phyloP scores from a whole-genome alignment of 495 filamentous ascomycete genomes.

The Penicillium coffeae region DNA sequence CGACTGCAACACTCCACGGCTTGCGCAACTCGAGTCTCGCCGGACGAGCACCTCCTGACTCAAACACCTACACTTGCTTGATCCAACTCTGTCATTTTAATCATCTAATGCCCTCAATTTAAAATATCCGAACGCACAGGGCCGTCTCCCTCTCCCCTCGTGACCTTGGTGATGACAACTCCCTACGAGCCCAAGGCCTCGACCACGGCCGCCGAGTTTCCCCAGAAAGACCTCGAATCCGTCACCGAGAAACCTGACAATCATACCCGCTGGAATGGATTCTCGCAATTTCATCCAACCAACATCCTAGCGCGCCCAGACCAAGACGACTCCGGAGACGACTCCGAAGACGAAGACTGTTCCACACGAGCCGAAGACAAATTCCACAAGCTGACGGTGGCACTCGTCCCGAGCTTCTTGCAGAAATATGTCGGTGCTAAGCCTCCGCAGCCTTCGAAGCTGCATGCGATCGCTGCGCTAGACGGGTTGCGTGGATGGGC shows the following conservation, averaged over 20 bases:
- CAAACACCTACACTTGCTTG: not conserved
- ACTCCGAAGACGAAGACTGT: slow-evolving; percentile 29
- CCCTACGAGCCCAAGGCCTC: slow-evolving; percentile 11
- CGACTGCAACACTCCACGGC: not conserved
- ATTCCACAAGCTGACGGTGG: slow-evolving; percentile 31
- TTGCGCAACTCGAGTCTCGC: not conserved
- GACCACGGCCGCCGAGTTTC: slow-evolving; percentile 25
- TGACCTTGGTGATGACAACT: slow-evolving; percentile 12
- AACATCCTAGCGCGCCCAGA: slow-evolving; percentile 28
- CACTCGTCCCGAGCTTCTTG: slow-evolving; percentile 38
- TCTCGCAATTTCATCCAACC: slow-evolving; percentile 26
- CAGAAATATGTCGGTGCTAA: slow-evolving; percentile 37
- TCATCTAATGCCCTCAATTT: not conserved
- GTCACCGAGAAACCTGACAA: slow-evolving; percentile 7
- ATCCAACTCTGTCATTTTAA: too few species aligned
- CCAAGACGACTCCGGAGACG: slow-evolving; percentile 12
- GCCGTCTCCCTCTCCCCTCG: not conserved
- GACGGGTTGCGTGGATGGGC: slow-evolving; percentile 52
- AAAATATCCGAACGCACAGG: not conserved
- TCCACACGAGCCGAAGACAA: slow-evolving; percentile 21
- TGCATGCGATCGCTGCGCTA: slow-evolving; percentile 45
- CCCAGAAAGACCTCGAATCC: slow-evolving; percentile 32
- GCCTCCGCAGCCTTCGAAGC: slow-evolving; percentile 25
- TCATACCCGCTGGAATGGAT: slow-evolving; percentile 22
- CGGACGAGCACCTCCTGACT: not conserved